Conservation (phyloP, 2,329 filamentous ascomycete genomes). For the Cyclaneusma minus region DNA sequence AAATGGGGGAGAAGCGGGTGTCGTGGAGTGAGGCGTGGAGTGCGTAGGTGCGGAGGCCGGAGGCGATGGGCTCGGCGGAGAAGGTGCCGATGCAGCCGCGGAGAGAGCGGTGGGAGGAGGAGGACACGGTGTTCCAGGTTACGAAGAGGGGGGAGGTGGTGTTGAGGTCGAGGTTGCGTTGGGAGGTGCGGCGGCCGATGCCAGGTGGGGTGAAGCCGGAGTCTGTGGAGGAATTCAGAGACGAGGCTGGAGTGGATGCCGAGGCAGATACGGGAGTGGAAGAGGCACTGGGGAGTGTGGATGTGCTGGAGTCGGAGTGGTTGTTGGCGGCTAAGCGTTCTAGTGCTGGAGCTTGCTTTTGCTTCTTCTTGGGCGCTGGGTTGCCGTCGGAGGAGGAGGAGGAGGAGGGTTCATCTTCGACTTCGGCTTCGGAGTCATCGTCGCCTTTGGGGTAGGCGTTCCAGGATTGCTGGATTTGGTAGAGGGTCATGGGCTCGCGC, state of each 20-base stretch:
- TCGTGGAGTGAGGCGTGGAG: constrained; percentile 60
- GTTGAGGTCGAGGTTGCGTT: constrained; percentile 12
- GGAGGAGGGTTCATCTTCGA: constrained; percentile 8
- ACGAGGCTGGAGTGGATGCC: too few species aligned
- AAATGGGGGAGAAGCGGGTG: constrained; percentile 42
- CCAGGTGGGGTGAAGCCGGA: constrained; percentile 11
- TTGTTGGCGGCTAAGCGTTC: too few species aligned
- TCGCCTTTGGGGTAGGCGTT: constrained; percentile 20
- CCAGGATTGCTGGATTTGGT: constrained; percentile 53
- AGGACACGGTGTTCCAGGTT: constrained; percentile 72
- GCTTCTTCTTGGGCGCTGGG: constrained; percentile 3
- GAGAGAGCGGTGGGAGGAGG: constrained; percentile 33
- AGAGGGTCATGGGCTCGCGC: constrained; percentile 50
- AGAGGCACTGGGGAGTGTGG: constrained; percentile 27
- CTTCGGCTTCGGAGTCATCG: constrained; percentile 24
- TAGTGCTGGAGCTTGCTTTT: too few species aligned
- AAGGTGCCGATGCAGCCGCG: constrained; percentile 97
- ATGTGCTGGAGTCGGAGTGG: constrained; percentile 24
- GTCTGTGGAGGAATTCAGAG: too few species aligned
- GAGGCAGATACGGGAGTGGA: constrained; percentile 14
- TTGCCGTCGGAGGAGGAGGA: constrained; percentile 5
- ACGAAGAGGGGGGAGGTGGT: constrained; percentile 69
- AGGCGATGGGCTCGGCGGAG: constrained; percentile 54
- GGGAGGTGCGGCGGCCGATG: constrained; percentile 8
- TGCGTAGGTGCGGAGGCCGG: constrained; percentile 66